These are phyloP conservation scores for Xerocomus brunneocitrinus DNA, from an alignment of 768 basidiomycete species.

Conservation along the genomic window DNA sequence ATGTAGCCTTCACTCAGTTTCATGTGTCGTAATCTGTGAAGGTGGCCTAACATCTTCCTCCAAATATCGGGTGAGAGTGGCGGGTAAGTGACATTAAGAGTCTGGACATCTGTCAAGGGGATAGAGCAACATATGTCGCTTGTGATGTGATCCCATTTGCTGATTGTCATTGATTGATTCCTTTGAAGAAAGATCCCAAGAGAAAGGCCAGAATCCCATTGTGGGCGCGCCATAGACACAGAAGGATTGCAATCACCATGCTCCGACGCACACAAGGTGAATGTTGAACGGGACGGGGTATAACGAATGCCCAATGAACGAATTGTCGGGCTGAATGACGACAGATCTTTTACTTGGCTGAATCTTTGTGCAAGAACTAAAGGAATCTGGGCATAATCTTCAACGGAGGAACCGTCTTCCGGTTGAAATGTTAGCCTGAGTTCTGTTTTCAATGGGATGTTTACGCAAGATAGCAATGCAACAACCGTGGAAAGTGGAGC, in stretches of 20 bases:
- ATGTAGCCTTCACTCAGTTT: neutral
- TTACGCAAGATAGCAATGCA: neutral
- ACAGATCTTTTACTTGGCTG: neutral
- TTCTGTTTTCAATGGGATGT: neutral
- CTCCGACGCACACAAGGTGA: neutral
- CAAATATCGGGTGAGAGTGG: neutral
- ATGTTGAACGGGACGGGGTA: neutral
- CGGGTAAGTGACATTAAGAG: neutral
- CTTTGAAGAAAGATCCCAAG: neutral
- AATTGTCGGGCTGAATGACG: neutral
- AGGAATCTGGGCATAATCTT: neutral
- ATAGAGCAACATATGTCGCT: neutral
- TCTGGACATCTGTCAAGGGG: neutral
- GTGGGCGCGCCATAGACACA: neutral
- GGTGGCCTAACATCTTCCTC: neutral
- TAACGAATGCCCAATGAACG: neutral
- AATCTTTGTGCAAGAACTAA: neutral
- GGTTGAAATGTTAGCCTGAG: neutral
- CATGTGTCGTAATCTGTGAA: slow-evolving; percentile 1
- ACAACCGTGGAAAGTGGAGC: neutral
- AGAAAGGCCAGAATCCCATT: neutral
- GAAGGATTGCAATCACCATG: neutral
- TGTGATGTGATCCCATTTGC: neutral
- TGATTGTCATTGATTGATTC: too few relatives aligned
- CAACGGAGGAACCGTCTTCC: neutral